These are phyloP conservation scores for Patellifolia procumbens DNA, from an alignment of 179 eudicot species.

Conservation along the genomic window DNA sequence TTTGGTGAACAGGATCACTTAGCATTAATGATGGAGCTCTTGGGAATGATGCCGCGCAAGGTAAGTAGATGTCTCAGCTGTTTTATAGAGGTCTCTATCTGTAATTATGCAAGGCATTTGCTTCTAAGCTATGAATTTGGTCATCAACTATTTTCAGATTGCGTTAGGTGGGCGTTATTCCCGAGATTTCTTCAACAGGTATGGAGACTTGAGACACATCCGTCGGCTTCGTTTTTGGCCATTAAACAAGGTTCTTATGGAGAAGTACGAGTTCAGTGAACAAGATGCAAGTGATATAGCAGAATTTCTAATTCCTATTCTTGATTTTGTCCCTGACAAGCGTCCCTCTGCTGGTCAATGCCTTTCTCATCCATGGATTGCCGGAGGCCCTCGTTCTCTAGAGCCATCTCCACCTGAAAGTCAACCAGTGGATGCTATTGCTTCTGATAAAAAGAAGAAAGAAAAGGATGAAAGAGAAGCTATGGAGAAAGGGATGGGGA, in stretches of 20 bases:
- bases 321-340: constrained; percentile 92
- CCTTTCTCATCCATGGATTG: constrained; percentile 80
- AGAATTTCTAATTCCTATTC: constrained; percentile 80
- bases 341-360: constrained; percentile 86
- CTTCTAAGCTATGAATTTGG: constrained; percentile 17
- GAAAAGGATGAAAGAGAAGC: constrained; percentile 83
- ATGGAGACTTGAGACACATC: constrained; percentile 86
- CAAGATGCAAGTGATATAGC: constrained; percentile 75
- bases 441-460: constrained; percentile 32
- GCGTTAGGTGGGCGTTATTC: constrained; percentile 88
- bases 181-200: constrained; percentile 80
- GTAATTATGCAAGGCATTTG: not conserved
- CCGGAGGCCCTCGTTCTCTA: constrained; percentile 40
- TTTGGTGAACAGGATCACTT: constrained; percentile 68
- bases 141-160: constrained; percentile 46
- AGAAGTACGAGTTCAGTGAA: constrained; percentile 82
- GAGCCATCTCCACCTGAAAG: constrained; percentile 35
- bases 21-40: constrained; percentile 97
- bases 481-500: constrained; percentile 84
- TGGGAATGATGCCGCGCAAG: constrained; percentile 98
- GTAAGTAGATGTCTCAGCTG: constrained; percentile 37
- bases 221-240: constrained; percentile 93
- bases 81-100: not conserved
- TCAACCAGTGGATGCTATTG: constrained; percentile 24
- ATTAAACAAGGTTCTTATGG: constrained; percentile 72